Conservation (phyloP, 2,329 filamentous ascomycete genomes). For the Zasmidium angulare region DNA sequence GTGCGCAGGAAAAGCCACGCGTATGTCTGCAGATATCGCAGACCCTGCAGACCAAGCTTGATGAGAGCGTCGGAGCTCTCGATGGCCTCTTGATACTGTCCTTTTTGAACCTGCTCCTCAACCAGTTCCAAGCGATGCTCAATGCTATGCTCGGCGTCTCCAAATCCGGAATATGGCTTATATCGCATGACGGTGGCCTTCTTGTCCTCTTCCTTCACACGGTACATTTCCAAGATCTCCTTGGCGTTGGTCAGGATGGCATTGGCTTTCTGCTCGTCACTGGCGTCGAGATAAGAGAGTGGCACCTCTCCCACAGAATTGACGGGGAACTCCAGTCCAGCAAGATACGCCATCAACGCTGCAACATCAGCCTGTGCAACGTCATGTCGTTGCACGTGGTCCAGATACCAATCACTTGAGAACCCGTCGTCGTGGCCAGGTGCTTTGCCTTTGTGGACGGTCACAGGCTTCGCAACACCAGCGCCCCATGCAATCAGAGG, state of each 20-base stretch:
- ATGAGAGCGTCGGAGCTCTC: slow-evolving; percentile 74
- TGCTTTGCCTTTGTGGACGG: slow-evolving; percentile 57
- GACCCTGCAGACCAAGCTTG: slow-evolving; percentile 71
- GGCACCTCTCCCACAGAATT: slow-evolving; percentile 96
- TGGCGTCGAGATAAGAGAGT: slow-evolving; percentile 73
- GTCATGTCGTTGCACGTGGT: slow-evolving; percentile 80
- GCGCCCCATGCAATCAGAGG: slow-evolving; percentile 92
- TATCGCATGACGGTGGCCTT: slow-evolving; percentile 73
- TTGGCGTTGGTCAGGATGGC: slow-evolving; percentile 82
- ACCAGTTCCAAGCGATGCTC: slow-evolving; percentile 69
- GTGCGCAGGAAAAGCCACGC: slow-evolving; percentile 95
- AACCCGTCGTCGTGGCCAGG: slow-evolving; percentile 84
- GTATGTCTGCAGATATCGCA: slow-evolving; percentile 95
- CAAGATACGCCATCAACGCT: slow-evolving; percentile 90
- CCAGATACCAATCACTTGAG: slow-evolving; percentile 83
- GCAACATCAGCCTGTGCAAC: slow-evolving; percentile 93
- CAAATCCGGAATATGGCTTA: slow-evolving; percentile 70
- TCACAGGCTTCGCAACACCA: slow-evolving; percentile 74
- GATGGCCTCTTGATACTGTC: slow-evolving; percentile 74
- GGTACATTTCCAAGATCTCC: slow-evolving; percentile 92
- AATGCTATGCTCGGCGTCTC: slow-evolving; percentile 60
- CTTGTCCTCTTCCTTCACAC: slow-evolving; percentile 87
- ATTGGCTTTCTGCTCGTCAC: slow-evolving; percentile 73
- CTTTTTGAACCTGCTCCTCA: slow-evolving; percentile 63
- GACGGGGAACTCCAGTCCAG: slow-evolving; percentile 84